These are phyloP conservation scores for Lophiostoma macrostomum DNA, from an alignment of 495 filamentous ascomycete species.

Conservation along the genomic window DNA sequence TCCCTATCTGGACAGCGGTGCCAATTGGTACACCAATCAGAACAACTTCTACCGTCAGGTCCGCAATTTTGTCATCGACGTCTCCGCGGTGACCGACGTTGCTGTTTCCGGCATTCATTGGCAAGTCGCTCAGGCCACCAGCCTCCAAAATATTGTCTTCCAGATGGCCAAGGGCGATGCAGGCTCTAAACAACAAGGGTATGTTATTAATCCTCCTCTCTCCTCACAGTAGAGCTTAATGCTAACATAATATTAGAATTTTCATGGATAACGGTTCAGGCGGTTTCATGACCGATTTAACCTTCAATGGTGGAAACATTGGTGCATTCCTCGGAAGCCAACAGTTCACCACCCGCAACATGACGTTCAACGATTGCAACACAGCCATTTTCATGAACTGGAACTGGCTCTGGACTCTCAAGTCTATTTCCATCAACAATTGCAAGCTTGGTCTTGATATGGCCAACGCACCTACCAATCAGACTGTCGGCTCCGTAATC, in stretches of 20 bases:
- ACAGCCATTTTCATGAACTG: constrained; percentile 53
- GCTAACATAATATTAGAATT: too few species aligned
- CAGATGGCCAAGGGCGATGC: constrained; percentile 43
- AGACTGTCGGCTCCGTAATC: constrained; percentile 48
- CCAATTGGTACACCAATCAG: constrained; percentile 83
- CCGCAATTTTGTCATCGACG: constrained; percentile 90
- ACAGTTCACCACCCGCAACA: constrained; percentile 52
- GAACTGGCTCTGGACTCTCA: constrained; percentile 57
- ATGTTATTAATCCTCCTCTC: too few species aligned
- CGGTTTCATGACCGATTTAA: constrained; percentile 48
- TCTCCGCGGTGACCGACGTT: constrained; percentile 59
- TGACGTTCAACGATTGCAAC: constrained; percentile 49
- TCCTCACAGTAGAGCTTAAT: too few species aligned
- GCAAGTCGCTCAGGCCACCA: constrained; percentile 96
- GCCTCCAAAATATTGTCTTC: constrained; percentile 54
- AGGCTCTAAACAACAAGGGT: constrained; percentile 42
- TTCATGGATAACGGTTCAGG: constrained; percentile 89
- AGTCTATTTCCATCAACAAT: constrained; percentile 47
- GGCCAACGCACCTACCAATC: constrained; percentile 45
- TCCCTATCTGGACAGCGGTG: constrained; percentile 62
- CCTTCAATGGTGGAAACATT: constrained; percentile 47
- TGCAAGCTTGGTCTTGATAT: constrained; percentile 64
- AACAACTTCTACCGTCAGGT: constrained; percentile 99
- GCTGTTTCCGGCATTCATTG: constrained; percentile 79
- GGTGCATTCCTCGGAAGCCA: constrained; percentile 53